A percentile compares a stretch with the other conserved stretches of the same genome.
phyloP scores from a whole-genome alignment of 129 eudicot species.

The Tagetes erecta region DNA sequence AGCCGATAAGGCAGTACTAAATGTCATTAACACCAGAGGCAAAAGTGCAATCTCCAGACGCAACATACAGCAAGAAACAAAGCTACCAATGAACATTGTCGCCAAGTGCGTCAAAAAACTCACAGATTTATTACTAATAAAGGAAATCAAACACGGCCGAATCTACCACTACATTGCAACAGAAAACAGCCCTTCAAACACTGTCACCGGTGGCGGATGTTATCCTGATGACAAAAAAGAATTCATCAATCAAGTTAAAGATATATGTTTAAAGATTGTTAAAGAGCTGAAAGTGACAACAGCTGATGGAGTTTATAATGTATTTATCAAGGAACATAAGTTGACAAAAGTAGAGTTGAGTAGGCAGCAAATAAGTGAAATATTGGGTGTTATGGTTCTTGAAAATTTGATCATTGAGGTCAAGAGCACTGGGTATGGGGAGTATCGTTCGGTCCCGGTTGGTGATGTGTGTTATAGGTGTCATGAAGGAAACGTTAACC shows the following conservation, averaged over 20 bases:
- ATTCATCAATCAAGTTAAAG: constrained; percentile 35
- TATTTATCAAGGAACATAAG: constrained; percentile 9
- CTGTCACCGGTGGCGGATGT: constrained; percentile 69
- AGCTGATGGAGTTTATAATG: constrained; percentile 35
- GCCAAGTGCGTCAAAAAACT: constrained; percentile 22
- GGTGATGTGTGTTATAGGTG: constrained; percentile 60
- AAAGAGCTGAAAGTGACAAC: constrained; percentile 46
- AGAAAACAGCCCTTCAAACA: constrained; percentile 55
- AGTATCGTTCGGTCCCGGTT: constrained; percentile 53
- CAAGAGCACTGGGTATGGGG: constrained; percentile 69
- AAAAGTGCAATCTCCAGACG: neutral
- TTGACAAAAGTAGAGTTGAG: constrained; percentile 19
- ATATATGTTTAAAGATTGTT: constrained; percentile 27
- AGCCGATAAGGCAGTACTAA: neutral
- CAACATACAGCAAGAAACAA: neutral
- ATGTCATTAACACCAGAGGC: constrained; percentile 13
- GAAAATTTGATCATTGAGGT: constrained; percentile 66
- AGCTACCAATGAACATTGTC: neutral
- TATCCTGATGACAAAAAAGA: constrained; percentile 46
- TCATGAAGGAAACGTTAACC: constrained; percentile 24
- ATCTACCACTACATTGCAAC: constrained; percentile 46
- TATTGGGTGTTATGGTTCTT: constrained; percentile 51
- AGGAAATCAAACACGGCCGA: constrained; percentile 45
- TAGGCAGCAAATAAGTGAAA: constrained; percentile 44
- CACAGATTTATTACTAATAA: constrained; percentile 31